Evolutionary conservation across 179 eudicot genomes (phyloP), one percentile per base, ranked within the genome.

Genomic region (Silene noctiflora): DNA sequence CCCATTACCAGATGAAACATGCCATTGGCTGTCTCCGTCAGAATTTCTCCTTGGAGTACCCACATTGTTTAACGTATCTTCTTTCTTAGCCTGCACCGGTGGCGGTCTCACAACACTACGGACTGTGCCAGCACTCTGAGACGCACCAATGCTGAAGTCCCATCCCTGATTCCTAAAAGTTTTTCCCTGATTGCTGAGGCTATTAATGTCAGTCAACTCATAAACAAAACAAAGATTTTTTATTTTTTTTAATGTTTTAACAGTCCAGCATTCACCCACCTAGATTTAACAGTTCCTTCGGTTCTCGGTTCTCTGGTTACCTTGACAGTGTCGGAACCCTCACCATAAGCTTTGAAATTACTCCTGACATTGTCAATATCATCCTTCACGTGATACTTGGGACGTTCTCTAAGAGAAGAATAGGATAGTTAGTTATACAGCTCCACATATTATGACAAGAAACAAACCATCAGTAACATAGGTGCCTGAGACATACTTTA

Each of bases 341-440:
- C 98, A 76, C 81, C 90, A 53, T 82, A 75, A 75, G 85, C 88
- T 79, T 44, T 82, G 67, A 86, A 83, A 69, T 90, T 92, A 81
- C 78, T 85, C 76, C 86, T 82, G 60, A 86, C 82, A 70, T 81
- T 80, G 44, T 84, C 90, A 16, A 68, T 76, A 82, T 88, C 90
- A 71, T 90, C 92, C 76, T 87, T 86, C 3, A 84, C 27, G 74
- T 84, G 89, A 83, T 86, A 90, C 81, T 90, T 92, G 20, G 97
- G 95, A 17, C 97, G 87, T 75, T 92, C 97, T 80, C 95, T 92
- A n/a, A n/a, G n/a, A n/a, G n/a, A n/a, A n/a, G n/a, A n/a, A n/a
- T n/a, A n/a, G n/a, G n/a, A n/a, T n/a, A n/a, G n/a, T n/a, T n/a
- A n/a, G n/a, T n/a, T n/a, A n/a, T n/a, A n/a, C n/a, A n/a, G n/a